A percentile compares a stretch with the other conserved stretches of the same genome.
Evolutionary conservation across 768 basidiomycete species (phyloP).

Genomic region (Russula olivacea): DNA sequence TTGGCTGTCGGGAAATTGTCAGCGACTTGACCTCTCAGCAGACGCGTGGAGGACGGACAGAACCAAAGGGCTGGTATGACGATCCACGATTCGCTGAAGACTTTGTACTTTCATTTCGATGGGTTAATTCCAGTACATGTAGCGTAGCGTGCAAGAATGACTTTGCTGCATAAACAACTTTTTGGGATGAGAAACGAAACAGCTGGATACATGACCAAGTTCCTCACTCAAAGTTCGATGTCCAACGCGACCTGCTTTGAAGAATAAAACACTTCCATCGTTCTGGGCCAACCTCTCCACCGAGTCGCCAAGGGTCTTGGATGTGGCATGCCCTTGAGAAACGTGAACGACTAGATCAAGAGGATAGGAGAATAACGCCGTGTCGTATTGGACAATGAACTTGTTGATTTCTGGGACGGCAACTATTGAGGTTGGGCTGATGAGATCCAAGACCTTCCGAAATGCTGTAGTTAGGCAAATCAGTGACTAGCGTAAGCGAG

Average conservation of each 20-base stretch:
- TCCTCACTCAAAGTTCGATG: constrained; percentile 52
- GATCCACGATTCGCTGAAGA: constrained; percentile 35
- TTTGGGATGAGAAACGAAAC: constrained; percentile 3
- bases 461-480: constrained; percentile 41
- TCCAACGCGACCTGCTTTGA: constrained; percentile 48
- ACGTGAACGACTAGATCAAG: constrained; percentile 63
- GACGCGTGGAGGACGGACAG: constrained; percentile 40
- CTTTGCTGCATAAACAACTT: constrained; percentile 69
- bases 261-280: constrained; percentile 56
- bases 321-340: constrained; percentile 43
- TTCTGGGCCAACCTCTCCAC: constrained; percentile 54
- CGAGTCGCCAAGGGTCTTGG: constrained; percentile 47
- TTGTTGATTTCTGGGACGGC: constrained; percentile 58
- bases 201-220: neutral
- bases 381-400: constrained; percentile 59
- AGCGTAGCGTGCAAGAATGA: constrained; percentile 54
- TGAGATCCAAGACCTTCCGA: constrained; percentile 47
- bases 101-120: constrained; percentile 34
- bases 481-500: constrained; percentile 5
- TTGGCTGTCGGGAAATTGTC: constrained; percentile 38
- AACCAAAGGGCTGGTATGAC: constrained; percentile 59
- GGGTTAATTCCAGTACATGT: constrained; percentile 53
- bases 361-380: constrained; percentile 56
- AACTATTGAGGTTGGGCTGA: constrained; percentile 48
- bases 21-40: neutral